Conservation (phyloP, 1,139 yeast species). For the Yamadazyma sp. region DNA sequence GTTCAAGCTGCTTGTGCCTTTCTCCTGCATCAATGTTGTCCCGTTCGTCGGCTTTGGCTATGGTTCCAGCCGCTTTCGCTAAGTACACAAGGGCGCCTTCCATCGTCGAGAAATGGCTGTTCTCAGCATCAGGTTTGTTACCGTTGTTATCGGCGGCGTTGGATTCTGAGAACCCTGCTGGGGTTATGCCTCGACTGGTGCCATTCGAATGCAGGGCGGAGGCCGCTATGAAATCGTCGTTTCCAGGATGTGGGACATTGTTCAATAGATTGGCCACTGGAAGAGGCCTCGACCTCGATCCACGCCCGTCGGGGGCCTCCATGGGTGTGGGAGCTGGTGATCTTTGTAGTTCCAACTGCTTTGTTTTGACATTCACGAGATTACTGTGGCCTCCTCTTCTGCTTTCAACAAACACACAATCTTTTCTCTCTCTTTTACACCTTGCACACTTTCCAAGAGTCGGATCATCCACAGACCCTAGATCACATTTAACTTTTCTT, state of each 20-base stretch:
- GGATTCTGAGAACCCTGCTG: not conserved
- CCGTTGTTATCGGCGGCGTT: too few species aligned
- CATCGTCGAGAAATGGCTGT: conserved; percentile 45
- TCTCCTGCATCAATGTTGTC: conserved; percentile 67
- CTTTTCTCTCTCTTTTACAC: conserved; percentile 76
- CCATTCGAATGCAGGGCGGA: not conserved
- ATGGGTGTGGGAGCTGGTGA: too few species aligned
- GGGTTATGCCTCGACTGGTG: not conserved
- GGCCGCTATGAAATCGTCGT: too few species aligned
- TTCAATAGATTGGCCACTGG: conserved; percentile 4
- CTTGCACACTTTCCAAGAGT: conserved; percentile 82
- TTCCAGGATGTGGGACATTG: not conserved
- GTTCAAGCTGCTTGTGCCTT: conserved; percentile 50
- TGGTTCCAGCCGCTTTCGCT: conserved; percentile 75
- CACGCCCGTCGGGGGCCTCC: too few species aligned
- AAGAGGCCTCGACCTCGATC: not conserved
- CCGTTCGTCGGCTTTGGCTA: conserved; percentile 65
- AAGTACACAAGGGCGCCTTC: conserved; percentile 70
- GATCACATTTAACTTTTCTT: conserved; percentile 80
- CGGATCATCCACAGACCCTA: conserved; percentile 75
- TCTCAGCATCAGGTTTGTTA: conserved; percentile 1
- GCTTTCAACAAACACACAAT: conserved; percentile 74
- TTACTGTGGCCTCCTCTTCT: conserved; percentile 57
- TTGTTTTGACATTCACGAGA: conserved; percentile 36
- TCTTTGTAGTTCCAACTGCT: conserved; percentile 5